Evolutionary conservation across 768 basidiomycete species (phyloP), one percentile per base, ranked within the genome.

Genomic region (Boletus speciosus): DNA sequence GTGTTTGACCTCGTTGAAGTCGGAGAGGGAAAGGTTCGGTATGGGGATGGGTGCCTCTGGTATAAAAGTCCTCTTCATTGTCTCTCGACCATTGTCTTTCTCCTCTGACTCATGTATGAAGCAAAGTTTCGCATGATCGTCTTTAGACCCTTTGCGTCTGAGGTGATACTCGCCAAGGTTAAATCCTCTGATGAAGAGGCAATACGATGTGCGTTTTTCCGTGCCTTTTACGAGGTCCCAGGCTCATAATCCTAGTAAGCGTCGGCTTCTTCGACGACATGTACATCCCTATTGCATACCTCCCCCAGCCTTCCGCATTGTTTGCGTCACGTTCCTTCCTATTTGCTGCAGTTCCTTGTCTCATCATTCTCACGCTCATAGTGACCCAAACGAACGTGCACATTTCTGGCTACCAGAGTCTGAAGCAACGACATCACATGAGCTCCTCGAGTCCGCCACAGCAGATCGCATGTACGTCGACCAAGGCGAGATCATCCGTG

Each of bases 201-300:
- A 11, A 85, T 98, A 58, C 78, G 91, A 70, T 70, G 96, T 95
- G 59, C 40, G 90, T 76, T 15, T 29, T 27, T 48, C 12, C 36
- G 2, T 43, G 37, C 31, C 43, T 19, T 29, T 8, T 23, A 15
- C 15, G 3, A 42, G 0, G 7, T 19, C 6, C 14, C 45, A 32
- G 27, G 19, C 54, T 60, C 31, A 65, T 29, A 19, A 36, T 51
- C 34, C 15, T 61, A 96, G 94, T 96, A 27, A 82, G 87, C 21
- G 70, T 97, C 16, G 89, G 87, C 19, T 98, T 98, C 76, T 98
- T 98, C 64, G 91, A 93, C 70, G 94, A 98, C 62, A 86, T 98
- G 23, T 90, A 92, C 66, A 81, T 98, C 43, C 91, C 93, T 0
- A 72, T 81, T 0, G 74, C 81, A 4, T 86, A 91, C 54, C 82